These are phyloP conservation scores for Sarocladium oryzae DNA, from an alignment of 2,329 filamentous ascomycete species.

Conservation along the genomic window DNA sequence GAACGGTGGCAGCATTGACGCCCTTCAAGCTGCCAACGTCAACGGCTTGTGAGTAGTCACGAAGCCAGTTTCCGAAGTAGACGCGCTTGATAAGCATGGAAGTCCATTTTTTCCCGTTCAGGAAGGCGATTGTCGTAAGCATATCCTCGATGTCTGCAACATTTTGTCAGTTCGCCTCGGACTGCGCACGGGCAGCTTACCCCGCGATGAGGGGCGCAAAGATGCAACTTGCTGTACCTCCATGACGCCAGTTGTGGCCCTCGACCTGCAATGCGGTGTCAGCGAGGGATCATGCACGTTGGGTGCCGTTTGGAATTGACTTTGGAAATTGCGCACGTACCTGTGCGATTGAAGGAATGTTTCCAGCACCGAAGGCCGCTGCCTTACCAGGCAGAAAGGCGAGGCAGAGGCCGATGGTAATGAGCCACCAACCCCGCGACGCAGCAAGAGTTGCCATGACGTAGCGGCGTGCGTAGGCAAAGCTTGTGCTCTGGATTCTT, in stretches of 20 bases:
- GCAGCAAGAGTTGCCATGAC: slow-evolving; percentile 40
- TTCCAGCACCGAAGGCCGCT: slow-evolving; percentile 61
- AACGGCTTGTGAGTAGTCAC: slow-evolving; percentile 79
- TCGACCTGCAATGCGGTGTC: slow-evolving; percentile 42
- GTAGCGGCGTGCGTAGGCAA: background rate
- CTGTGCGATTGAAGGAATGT: slow-evolving; percentile 59
- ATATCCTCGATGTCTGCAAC: slow-evolving; percentile 68
- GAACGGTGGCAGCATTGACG: slow-evolving; percentile 70
- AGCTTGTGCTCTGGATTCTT: background rate
- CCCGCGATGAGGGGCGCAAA: slow-evolving; percentile 1
- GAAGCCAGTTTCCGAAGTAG: slow-evolving; percentile 83
- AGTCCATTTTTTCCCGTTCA: slow-evolving; percentile 80
- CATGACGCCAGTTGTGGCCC: slow-evolving; percentile 64
- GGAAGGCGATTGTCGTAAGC: slow-evolving; percentile 68
- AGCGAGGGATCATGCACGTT: background rate
- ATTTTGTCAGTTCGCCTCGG: background rate
- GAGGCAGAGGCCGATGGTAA: slow-evolving; percentile 47
- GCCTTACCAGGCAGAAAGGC: slow-evolving; percentile 50
- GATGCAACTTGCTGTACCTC: slow-evolving; percentile 34
- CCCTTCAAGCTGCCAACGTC: slow-evolving; percentile 75
- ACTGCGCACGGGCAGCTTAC: background rate
- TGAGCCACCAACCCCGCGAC: slow-evolving; percentile 43
- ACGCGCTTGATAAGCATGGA: slow-evolving; percentile 69
- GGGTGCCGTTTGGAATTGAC: no score
- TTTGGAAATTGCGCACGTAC: slow-evolving; percentile 23